Conservation (phyloP, 2,329 filamentous ascomycete genomes). For the Colletotrichum tabaci region DNA sequence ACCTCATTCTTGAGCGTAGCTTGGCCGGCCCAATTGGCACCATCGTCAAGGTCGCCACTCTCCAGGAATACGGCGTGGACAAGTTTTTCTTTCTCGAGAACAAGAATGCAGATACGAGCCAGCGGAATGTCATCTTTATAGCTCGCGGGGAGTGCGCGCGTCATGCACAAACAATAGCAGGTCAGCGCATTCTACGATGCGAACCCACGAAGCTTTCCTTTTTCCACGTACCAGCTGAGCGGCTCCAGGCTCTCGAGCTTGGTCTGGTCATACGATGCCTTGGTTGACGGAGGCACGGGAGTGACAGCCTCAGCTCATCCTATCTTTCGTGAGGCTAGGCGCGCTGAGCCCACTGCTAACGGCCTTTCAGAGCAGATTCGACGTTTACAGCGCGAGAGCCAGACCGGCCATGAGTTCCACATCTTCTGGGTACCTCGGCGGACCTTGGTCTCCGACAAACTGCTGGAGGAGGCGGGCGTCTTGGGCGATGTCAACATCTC, state of each 20-base stretch:
- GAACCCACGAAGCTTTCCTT: background rate
- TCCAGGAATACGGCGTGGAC: slow-evolving; percentile 98
- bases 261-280: too few species aligned
- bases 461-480: slow-evolving; percentile 93
- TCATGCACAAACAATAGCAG: slow-evolving; percentile 88
- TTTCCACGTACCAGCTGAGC: background rate
- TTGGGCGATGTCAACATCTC: slow-evolving; percentile 91
- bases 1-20: slow-evolving; percentile 91
- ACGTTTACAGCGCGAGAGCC: slow-evolving; percentile 87
- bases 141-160: slow-evolving; percentile 90
- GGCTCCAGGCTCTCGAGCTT: background rate
- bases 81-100: slow-evolving; percentile 98
- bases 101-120: slow-evolving; percentile 92
- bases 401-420: slow-evolving; percentile 94
- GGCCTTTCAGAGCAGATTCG: slow-evolving; percentile 84
- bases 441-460: slow-evolving; percentile 90
- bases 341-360: slow-evolving; percentile 57
- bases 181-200: slow-evolving; percentile 67
- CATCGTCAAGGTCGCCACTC: slow-evolving; percentile 93
- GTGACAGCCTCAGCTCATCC: slow-evolving; percentile 55
- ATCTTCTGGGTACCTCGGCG: slow-evolving; percentile 96
- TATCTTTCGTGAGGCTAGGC: slow-evolving; percentile 38
- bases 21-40: slow-evolving; percentile 91
- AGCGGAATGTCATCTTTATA: slow-evolving; percentile 95
- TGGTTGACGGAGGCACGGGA: slow-evolving; percentile 56